These are phyloP conservation scores for Silene uniflora DNA, from an alignment of 148 eudicot species.

Conservation along the genomic window DNA sequence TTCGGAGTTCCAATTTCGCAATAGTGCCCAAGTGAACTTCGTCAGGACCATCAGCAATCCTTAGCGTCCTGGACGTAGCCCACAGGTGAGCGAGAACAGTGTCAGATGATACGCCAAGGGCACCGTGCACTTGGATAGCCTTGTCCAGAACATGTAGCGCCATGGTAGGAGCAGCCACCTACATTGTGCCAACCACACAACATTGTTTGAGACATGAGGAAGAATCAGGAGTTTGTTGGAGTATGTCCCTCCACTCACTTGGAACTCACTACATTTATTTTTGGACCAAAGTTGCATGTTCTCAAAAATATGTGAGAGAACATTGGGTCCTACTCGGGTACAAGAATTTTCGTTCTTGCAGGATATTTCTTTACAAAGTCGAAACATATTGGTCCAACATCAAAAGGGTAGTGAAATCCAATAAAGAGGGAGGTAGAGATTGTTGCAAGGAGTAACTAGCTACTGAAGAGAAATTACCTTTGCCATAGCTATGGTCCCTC, in stretches of 20 bases:
- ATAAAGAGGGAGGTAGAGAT: background rate
- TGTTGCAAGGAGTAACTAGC: background rate
- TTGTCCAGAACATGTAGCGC: constrained; percentile 84
- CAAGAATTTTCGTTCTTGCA: background rate
- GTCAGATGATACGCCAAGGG: constrained; percentile 84
- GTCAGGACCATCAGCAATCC: constrained; percentile 99
- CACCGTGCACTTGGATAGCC: constrained; percentile 99
- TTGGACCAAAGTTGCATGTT: background rate
- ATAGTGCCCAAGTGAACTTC: constrained; percentile 95
- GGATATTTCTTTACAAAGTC: background rate
- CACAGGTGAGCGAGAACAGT: constrained; percentile 78
- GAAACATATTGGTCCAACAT: background rate
- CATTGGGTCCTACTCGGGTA: background rate
- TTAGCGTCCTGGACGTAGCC: constrained; percentile 90
- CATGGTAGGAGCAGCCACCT: constrained; percentile 98
- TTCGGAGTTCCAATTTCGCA: constrained; percentile 66
- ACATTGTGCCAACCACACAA: background rate
- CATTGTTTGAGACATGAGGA: background rate
- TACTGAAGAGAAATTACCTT: constrained; percentile 50
- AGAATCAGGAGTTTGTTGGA: background rate
- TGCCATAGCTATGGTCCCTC: constrained; percentile 92
- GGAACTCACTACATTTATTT: background rate
- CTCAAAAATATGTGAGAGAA: background rate
- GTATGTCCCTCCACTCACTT: background rate
- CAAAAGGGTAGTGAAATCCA: background rate